Conservation (phyloP, 345 rosid genomes). For the Anacardium occidentale region DNA sequence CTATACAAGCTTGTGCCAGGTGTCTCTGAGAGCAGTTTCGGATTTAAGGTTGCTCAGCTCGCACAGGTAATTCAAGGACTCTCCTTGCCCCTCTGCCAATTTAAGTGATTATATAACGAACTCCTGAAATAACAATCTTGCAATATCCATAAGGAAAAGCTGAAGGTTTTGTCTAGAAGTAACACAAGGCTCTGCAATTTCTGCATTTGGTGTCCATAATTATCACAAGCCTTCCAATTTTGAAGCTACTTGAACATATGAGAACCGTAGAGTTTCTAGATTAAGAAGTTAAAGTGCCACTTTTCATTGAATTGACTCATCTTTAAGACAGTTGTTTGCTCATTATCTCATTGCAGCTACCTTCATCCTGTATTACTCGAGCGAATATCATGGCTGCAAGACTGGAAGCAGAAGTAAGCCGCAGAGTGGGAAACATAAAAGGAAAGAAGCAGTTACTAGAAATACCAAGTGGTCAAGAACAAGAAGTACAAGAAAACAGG, state of each 20-base stretch:
- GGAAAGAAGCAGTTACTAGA: constrained; percentile 10
- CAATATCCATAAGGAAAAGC: not conserved
- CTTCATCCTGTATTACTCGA: constrained; percentile 62
- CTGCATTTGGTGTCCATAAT: not conserved
- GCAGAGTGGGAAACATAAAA: constrained; percentile 33
- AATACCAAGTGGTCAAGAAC: constrained; percentile 21
- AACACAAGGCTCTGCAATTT: not conserved
- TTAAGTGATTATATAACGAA: not conserved
- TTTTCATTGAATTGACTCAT: not conserved
- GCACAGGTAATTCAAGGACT: constrained; percentile 57
- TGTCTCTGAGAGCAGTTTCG: constrained; percentile 81
- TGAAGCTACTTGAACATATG: not conserved
- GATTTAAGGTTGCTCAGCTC: constrained; percentile 86
- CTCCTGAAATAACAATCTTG: constrained; percentile 1
- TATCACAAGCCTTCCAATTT: not conserved
- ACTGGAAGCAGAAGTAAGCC: constrained; percentile 55
- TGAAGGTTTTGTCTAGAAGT: not conserved
- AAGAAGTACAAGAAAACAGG: constrained; percentile 21
- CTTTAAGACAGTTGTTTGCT: constrained; percentile 20
- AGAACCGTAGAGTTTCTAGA: not conserved
- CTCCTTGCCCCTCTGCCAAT: constrained; percentile 9
- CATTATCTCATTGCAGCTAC: constrained; percentile 50
- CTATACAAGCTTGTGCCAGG: constrained; percentile 84
- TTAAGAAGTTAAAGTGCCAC: constrained; percentile 17
- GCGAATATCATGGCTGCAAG: constrained; percentile 68